Evolutionary conservation across 768 basidiomycete species (phyloP).

Genomic region (Nevesoporus exiguus): DNA sequence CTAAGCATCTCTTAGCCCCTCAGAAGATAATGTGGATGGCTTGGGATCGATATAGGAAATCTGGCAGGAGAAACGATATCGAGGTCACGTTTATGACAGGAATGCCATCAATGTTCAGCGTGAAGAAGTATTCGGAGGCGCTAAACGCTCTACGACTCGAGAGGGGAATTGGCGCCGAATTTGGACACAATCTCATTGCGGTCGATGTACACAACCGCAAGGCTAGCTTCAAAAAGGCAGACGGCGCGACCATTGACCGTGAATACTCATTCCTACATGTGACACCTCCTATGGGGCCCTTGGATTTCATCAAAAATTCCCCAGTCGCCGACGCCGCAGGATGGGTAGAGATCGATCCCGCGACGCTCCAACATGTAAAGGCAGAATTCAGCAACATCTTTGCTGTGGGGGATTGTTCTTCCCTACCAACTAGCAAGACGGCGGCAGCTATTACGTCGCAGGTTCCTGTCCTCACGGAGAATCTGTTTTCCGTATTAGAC

Average conservation of each 20-base stretch:
- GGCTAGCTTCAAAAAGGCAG: constrained; percentile 82
- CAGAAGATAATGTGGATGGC: constrained; percentile 98
- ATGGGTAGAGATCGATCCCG: constrained; percentile 85
- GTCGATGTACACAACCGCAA: constrained; percentile 67
- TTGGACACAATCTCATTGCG: constrained; percentile 78
- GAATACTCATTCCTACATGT: constrained; percentile 85
- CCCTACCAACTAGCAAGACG: constrained; percentile 93
- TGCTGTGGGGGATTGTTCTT: constrained; percentile 88
- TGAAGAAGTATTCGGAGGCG: constrained; percentile 93
- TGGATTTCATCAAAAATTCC: constrained; percentile 73
- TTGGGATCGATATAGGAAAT: constrained; percentile 73
- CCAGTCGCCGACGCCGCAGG: constrained; percentile 78
- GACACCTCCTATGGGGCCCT: constrained; percentile 89
- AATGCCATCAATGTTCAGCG: constrained; percentile 94
- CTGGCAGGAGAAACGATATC: constrained; percentile 54
- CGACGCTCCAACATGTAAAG: constrained; percentile 80
- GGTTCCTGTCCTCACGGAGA: constrained; percentile 87
- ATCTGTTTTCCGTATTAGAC: constrained; percentile 72
- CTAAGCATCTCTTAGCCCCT: constrained; percentile 48
- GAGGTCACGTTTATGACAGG: constrained; percentile 82
- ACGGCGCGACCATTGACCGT: constrained; percentile 63
- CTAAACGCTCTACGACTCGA: constrained; percentile 72
- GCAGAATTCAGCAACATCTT: constrained; percentile 81
- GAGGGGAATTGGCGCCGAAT: constrained; percentile 77
- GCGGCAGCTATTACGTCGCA: constrained; percentile 92